Evolutionary conservation across 176 grass and related monocot genomes (phyloP).

Genomic region (Tuctoria greenei): DNA sequence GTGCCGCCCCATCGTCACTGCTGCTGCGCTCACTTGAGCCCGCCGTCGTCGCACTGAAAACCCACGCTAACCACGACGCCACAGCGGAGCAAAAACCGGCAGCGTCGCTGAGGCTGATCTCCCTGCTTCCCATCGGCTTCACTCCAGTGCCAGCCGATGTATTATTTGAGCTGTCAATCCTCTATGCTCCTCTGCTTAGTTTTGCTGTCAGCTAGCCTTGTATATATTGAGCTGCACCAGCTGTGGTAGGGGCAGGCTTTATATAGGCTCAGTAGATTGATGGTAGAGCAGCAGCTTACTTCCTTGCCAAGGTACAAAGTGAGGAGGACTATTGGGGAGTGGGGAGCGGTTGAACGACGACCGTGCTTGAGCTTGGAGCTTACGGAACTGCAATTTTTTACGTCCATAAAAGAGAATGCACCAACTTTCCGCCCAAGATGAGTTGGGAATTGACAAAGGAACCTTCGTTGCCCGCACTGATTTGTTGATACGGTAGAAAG

Average conservation of each 20-base stretch:
- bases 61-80: slow-evolving; percentile 22
- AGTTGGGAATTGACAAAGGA: background rate
- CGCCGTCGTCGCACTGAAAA: background rate
- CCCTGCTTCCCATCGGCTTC: too few relatives aligned
- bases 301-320: background rate
- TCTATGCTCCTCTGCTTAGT: too few relatives aligned
- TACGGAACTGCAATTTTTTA: background rate
- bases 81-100: background rate
- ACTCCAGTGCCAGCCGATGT: too few relatives aligned
- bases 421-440: background rate
- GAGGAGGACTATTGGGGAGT: background rate
- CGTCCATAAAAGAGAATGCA: background rate
- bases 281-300: background rate
- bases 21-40: background rate
- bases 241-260: background rate
- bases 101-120: too few relatives aligned
- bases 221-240: background rate
- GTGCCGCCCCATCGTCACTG: background rate
- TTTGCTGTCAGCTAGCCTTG: too few relatives aligned
- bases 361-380: background rate
- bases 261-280: background rate
- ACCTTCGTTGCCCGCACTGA: too few relatives aligned
- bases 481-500: too few relatives aligned
- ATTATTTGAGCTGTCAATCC: too few relatives aligned
- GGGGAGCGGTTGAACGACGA: background rate